These are phyloP conservation scores for Candida sonorensis DNA, from an alignment of 805 yeast genomes.

Conservation along the genomic window DNA sequence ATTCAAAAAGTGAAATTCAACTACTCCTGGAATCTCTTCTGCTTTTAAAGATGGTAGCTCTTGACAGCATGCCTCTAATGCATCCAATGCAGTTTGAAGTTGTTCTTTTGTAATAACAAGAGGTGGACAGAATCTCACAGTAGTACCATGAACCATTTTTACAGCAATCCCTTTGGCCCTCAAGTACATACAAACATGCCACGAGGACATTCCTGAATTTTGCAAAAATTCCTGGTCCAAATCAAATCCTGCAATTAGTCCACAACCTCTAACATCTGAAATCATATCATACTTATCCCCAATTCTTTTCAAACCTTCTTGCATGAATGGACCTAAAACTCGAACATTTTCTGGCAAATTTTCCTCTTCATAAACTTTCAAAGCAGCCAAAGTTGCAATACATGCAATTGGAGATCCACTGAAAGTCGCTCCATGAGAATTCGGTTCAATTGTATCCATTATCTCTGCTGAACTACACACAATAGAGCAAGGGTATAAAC, in stretches of 20 bases:
- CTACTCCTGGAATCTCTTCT: slow-evolving; percentile 15
- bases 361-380: slow-evolving; percentile 22
- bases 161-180: slow-evolving; percentile 22
- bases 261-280: slow-evolving; percentile 18
- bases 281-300: slow-evolving; percentile 12
- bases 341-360: slow-evolving; percentile 16
- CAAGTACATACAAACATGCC: slow-evolving; percentile 23
- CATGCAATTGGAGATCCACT: slow-evolving; percentile 24
- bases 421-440: slow-evolving; percentile 25
- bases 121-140: slow-evolving; percentile 19
- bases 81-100: slow-evolving; percentile 10
- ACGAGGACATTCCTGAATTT: slow-evolving; percentile 10
- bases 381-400: slow-evolving; percentile 20
- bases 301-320: slow-evolving; percentile 13
- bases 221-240: slow-evolving; percentile 11
- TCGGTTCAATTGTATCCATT: slow-evolving; percentile 21
- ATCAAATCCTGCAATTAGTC: slow-evolving; percentile 20
- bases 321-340: slow-evolving; percentile 13
- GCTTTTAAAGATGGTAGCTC: slow-evolving; percentile 7
- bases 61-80: slow-evolving; percentile 14
- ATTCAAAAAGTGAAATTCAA: slow-evolving; percentile 10
- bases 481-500: slow-evolving; percentile 20
- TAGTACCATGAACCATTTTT: slow-evolving; percentile 19
- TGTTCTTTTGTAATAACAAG: slow-evolving; percentile 14
- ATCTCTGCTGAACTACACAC: slow-evolving; percentile 18